phyloP scores from a whole-genome alignment of 345 rosid species.

The Bruguiera sexangula region DNA sequence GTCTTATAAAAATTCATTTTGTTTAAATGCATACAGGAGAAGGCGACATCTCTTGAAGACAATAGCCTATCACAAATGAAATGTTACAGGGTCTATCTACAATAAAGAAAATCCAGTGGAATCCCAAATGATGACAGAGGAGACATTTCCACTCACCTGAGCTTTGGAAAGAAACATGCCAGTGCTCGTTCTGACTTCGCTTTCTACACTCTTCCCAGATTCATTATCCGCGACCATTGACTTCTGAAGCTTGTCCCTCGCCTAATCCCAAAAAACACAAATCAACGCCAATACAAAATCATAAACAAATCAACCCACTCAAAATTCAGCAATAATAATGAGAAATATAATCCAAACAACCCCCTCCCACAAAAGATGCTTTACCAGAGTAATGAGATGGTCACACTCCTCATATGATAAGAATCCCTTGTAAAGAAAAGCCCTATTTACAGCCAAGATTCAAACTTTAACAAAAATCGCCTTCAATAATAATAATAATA shows the following conservation, averaged over 20 bases:
- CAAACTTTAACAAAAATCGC: conserved; percentile 6
- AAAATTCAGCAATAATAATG: background rate
- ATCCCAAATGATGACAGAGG: background rate
- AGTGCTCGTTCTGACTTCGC: conserved; percentile 87
- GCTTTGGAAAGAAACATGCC: conserved; percentile 77
- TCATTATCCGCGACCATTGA: conserved; percentile 86
- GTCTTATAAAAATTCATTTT: too few species aligned
- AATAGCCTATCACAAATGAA: background rate
- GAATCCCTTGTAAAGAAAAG: conserved; percentile 67
- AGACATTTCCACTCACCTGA: conserved; percentile 51
- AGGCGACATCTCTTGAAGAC: background rate
- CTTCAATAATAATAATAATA: background rate
- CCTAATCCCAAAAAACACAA: conserved; percentile 39
- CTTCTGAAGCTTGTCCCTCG: conserved; percentile 73
- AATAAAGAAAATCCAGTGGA: too few species aligned
- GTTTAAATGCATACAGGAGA: too few species aligned
- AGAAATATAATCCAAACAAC: background rate
- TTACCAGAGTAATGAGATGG: conserved; percentile 73
- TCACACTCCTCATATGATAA: conserved; percentile 76
- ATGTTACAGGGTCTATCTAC: too few species aligned
- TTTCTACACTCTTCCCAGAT: conserved; percentile 69
- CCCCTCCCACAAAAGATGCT: too few species aligned
- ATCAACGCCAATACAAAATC: background rate
- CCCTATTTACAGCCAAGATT: conserved; percentile 42
- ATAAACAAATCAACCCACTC: too few species aligned